Evolutionary conservation across 768 basidiomycete species (phyloP).

Genomic region (Omphalotus guepiniiformis): DNA sequence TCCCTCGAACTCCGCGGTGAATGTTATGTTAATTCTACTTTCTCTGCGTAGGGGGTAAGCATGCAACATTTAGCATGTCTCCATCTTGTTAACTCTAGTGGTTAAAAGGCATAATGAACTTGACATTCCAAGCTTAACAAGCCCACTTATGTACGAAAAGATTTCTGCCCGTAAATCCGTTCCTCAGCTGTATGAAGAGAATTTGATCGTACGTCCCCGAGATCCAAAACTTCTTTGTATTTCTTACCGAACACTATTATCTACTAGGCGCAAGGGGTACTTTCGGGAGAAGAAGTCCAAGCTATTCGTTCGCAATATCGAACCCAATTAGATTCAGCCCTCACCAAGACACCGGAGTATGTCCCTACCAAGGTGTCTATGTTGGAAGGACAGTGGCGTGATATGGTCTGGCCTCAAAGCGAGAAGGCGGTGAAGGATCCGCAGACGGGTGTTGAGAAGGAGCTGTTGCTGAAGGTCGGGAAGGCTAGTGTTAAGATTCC

Average conservation of each 20-base stretch:
- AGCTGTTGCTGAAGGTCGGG: conserved; percentile 55
- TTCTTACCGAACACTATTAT: neutral
- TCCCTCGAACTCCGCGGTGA: neutral
- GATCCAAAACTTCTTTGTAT: neutral
- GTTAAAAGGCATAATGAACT: conserved; percentile 76
- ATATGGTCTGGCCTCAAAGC: conserved; percentile 60
- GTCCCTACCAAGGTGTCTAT: conserved; percentile 41
- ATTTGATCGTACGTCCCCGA: conserved; percentile 55
- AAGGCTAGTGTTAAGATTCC: conserved; percentile 61
- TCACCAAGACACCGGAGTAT: conserved; percentile 46
- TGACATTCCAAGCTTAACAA: conserved; percentile 82
- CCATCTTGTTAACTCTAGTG: neutral
- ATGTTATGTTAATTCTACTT: neutral
- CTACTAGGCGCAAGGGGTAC: conserved; percentile 42
- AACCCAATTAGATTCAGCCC: conserved; percentile 56
- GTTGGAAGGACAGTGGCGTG: conserved; percentile 66
- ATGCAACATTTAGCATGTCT: neutral
- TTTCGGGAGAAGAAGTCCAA: conserved; percentile 47
- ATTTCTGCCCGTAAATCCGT: conserved; percentile 76
- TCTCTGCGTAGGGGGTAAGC: conserved; percentile 7
- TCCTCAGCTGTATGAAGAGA: conserved; percentile 77
- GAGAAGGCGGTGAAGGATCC: conserved; percentile 49
- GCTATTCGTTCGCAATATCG: conserved; percentile 56
- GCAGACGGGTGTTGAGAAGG: conserved; percentile 59
- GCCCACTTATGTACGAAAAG: conserved; percentile 88